Conservation (phyloP, 352 stramenopile species). For the Ophiocytium majus region DNA sequence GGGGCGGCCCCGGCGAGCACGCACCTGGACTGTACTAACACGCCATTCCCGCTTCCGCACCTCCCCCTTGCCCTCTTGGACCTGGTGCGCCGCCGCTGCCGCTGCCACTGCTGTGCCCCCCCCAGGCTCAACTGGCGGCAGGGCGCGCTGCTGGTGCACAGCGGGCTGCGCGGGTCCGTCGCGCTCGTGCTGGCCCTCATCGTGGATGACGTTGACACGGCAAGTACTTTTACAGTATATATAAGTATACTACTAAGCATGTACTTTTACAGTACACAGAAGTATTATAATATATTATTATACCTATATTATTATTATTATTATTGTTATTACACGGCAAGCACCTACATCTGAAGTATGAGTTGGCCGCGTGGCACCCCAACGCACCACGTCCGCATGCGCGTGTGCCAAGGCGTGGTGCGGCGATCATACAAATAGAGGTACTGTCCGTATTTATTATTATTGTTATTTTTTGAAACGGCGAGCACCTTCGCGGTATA, state of each 20-base stretch:
- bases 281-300: background rate
- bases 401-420: background rate
- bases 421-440: no score
- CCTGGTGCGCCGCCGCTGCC: no score
- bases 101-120: no score
- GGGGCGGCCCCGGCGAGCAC: no score
- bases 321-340: background rate
- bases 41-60: no score
- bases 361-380: background rate
- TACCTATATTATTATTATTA: background rate
- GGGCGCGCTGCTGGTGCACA: conserved; percentile 46
- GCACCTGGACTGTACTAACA: no score
- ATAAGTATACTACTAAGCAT: background rate
- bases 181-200: conserved; percentile 60
- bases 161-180: conserved; percentile 59
- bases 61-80: no score
- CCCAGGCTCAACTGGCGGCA: conserved; percentile 37
- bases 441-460: no score
- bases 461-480: no score
- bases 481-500: no score
- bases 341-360: background rate
- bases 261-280: background rate
- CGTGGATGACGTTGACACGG: conserved; percentile 36
- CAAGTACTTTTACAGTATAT: background rate
- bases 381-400: background rate